phyloP scores from a whole-genome alignment of 176 grass and related monocot genomes.

The Lolium rigidum region DNA sequence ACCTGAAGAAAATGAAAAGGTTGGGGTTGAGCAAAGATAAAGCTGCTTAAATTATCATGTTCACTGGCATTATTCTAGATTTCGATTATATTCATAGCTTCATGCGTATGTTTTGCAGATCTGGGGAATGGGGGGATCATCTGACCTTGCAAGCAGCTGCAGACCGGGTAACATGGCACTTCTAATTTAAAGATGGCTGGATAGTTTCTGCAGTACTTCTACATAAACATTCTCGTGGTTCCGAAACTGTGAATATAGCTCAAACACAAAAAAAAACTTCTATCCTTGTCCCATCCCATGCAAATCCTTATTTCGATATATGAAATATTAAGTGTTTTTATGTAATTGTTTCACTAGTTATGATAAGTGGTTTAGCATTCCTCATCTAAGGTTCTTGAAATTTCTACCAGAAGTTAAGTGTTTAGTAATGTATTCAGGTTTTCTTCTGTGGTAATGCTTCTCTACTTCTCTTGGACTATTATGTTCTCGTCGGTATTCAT shows the following conservation, averaged over 20 bases:
- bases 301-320: not conserved
- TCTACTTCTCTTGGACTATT: not conserved
- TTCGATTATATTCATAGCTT: conserved; percentile 22
- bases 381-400: not conserved
- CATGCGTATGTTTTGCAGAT: conserved; percentile 51
- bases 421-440: not conserved
- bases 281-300: not conserved
- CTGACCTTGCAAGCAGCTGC: conserved; percentile 90
- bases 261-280: not conserved
- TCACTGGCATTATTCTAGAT: not conserved
- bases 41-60: conserved; percentile 12
- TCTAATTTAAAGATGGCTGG: conserved; percentile 27
- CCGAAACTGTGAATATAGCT: not conserved
- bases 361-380: not conserved
- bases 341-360: not conserved
- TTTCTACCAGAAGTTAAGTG: conserved; percentile 3
- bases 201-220: conserved; percentile 37
- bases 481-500: not conserved
- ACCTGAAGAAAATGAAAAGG: conserved; percentile 98
- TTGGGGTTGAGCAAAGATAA: conserved; percentile 39
- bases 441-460: not conserved
- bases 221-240: conserved; percentile 7
- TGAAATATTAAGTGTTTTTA: conserved; percentile 10
- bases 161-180: conserved; percentile 69
- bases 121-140: conserved; percentile 97